Percentiles rank a stretch among this genome's conserved stretches.
These are phyloP conservation scores for Astrocystis sublimbata DNA, from an alignment of 495 filamentous ascomycete genomes.

Conservation along the genomic window DNA sequence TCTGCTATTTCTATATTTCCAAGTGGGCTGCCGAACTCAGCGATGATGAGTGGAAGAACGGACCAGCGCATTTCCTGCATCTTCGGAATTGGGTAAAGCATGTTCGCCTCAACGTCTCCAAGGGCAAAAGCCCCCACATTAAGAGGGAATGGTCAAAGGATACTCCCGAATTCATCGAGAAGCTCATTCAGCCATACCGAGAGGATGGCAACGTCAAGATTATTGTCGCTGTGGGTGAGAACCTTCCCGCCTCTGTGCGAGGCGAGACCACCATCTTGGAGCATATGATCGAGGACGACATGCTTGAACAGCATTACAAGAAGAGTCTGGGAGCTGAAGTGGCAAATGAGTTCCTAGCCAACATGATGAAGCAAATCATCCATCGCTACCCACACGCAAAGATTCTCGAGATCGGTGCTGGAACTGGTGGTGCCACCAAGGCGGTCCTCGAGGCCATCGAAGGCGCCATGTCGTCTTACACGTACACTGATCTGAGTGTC, in stretches of 20 bases:
- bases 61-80: not conserved
- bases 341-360: conserved; percentile 26
- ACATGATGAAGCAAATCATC: conserved; percentile 32
- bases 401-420: conserved; percentile 54
- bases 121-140: not conserved
- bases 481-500: conserved; percentile 51
- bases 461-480: conserved; percentile 42
- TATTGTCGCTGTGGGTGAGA: conserved; percentile 33
- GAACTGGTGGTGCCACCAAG: conserved; percentile 45
- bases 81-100: not conserved
- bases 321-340: conserved; percentile 26
- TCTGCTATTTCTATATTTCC: not conserved
- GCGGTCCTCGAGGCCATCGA: conserved; percentile 26
- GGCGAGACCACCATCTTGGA: conserved; percentile 45
- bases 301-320: conserved; percentile 34
- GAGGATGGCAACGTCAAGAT: not conserved
- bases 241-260: conserved; percentile 35
- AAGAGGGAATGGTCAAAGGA: conserved; percentile 4
- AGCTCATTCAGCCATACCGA: not conserved
- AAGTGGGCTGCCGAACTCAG: conserved; percentile 5
- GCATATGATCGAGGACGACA: conserved; percentile 35
- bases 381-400: conserved; percentile 44
- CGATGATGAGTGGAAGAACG: not conserved
- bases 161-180: not conserved
- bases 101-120: not conserved